phyloP scores from a whole-genome alignment of 140 eudicot genomes.

The Anethum foeniculum region DNA sequence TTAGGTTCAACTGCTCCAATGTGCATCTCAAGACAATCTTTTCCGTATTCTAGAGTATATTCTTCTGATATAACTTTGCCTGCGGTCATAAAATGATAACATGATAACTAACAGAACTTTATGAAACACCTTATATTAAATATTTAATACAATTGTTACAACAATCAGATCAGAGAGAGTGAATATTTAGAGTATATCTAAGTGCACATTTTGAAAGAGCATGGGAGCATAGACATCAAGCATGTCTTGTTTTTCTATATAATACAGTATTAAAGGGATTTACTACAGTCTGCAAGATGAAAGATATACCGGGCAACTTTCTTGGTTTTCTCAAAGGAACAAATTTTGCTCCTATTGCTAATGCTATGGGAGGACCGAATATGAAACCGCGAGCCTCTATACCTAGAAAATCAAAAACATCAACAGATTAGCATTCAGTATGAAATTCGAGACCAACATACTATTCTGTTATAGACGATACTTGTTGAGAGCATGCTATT shows the following conservation, averaged over 20 bases:
- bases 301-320: slow-evolving; percentile 69
- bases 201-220: background rate
- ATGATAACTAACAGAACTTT: background rate
- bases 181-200: background rate
- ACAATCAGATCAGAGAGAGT: background rate
- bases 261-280: background rate
- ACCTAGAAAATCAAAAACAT: slow-evolving; percentile 32
- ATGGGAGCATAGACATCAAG: background rate
- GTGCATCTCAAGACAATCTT: slow-evolving; percentile 89
- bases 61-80: slow-evolving; percentile 83
- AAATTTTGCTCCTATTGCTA: slow-evolving; percentile 94
- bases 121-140: background rate
- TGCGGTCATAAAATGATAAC: slow-evolving; percentile 12
- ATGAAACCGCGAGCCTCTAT: slow-evolving; percentile 93
- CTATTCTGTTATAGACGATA: background rate
- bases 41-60: slow-evolving; percentile 78
- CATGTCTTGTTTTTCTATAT: background rate
- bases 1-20: slow-evolving; percentile 80
- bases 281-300: background rate
- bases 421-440: background rate
- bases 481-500: background rate
- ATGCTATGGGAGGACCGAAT: slow-evolving; percentile 89
- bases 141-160: background rate
- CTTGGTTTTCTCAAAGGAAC: slow-evolving; percentile 90
- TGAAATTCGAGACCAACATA: background rate